Percentiles rank a stretch among this genome's conserved stretches.
Conservation (phyloP, 2,329 filamentous ascomycete genomes). For the Intubia oerlemansii region DNA sequence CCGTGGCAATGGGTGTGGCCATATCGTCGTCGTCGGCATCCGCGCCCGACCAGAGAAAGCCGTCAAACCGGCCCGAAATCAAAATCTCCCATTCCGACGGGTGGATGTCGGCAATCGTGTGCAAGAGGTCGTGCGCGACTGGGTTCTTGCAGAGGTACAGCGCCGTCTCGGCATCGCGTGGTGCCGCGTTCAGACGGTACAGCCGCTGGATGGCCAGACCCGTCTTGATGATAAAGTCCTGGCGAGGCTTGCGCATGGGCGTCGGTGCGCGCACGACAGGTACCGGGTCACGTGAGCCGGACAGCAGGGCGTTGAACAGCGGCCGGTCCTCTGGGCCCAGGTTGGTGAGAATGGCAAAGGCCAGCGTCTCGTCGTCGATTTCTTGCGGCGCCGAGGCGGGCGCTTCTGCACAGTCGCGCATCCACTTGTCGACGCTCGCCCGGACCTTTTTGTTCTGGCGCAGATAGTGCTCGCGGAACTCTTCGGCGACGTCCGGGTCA, state of each 20-base stretch:
- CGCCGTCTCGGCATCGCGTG: conserved; percentile 68
- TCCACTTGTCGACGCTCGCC: conserved; percentile 77
- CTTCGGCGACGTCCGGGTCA: conserved; percentile 83
- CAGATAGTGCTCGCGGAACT: conserved; percentile 81
- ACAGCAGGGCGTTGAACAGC: conserved; percentile 63
- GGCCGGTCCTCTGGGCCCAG: conserved; percentile 55
- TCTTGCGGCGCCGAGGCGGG: conserved; percentile 62
- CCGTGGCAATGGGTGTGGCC: conserved; percentile 17
- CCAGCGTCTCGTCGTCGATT: conserved; percentile 81
- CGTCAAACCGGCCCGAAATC: conserved; percentile 82
- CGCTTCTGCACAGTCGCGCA: conserved; percentile 56
- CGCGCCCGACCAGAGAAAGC: conserved; percentile 84
- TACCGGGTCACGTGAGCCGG: conserved; percentile 33
- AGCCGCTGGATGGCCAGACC: conserved; percentile 65
- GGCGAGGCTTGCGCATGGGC: conserved; percentile 40
- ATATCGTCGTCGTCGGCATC: conserved; percentile 39
- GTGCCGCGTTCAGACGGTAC: conserved; percentile 51
- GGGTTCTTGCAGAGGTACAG: conserved; percentile 73
- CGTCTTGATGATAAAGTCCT: conserved; percentile 53
- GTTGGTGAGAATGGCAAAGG: conserved; percentile 83
- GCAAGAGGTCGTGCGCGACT: conserved; percentile 63
- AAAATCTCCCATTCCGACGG: conserved; percentile 93
- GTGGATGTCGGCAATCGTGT: conserved; percentile 73
- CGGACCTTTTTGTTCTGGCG: conserved; percentile 84
- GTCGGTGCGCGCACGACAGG: conserved; percentile 44